phyloP scores from a whole-genome alignment of 1,139 yeast species.

The Candida sp. region DNA sequence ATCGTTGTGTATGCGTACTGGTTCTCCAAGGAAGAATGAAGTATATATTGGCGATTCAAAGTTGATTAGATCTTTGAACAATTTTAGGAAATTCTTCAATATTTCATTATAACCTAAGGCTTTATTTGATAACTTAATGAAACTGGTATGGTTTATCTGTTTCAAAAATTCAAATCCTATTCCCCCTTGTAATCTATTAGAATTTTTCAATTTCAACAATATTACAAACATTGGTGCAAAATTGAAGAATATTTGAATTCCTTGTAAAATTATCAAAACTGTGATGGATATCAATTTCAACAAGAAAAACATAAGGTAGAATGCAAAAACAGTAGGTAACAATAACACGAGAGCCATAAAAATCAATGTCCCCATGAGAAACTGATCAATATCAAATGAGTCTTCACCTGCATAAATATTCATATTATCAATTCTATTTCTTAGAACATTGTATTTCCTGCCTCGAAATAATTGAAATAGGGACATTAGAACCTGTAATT shows the following conservation, averaged over 20 bases:
- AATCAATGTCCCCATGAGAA: constrained; percentile 81
- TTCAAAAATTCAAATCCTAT: constrained; percentile 40
- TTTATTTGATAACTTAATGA: constrained; percentile 33
- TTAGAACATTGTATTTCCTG: constrained; percentile 76
- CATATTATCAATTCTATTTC: constrained; percentile 74
- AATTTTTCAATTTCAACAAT: constrained; percentile 74
- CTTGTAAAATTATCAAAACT: constrained; percentile 54
- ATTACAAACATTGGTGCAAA: constrained; percentile 87
- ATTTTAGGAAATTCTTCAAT: constrained; percentile 28
- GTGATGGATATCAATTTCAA: constrained; percentile 52
- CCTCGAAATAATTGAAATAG: constrained; percentile 88
- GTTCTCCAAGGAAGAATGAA: constrained; percentile 29
- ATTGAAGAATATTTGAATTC: constrained; percentile 62
- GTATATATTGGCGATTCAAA: constrained; percentile 24
- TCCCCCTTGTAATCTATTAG: constrained; percentile 90
- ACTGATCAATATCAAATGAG: constrained; percentile 75
- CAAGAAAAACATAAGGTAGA: constrained; percentile 71
- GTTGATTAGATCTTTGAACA: constrained; percentile 30
- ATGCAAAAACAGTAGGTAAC: constrained; percentile 84
- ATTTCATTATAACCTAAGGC: constrained; percentile 38
- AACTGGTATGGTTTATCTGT: constrained; percentile 15
- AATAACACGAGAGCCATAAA: constrained; percentile 78
- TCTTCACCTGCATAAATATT: constrained; percentile 47
- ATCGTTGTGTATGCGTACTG: constrained; percentile 26
- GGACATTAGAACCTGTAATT: constrained; percentile 63